Evolutionary conservation across 768 basidiomycete species (phyloP).

Genomic region (Postia placenta): DNA sequence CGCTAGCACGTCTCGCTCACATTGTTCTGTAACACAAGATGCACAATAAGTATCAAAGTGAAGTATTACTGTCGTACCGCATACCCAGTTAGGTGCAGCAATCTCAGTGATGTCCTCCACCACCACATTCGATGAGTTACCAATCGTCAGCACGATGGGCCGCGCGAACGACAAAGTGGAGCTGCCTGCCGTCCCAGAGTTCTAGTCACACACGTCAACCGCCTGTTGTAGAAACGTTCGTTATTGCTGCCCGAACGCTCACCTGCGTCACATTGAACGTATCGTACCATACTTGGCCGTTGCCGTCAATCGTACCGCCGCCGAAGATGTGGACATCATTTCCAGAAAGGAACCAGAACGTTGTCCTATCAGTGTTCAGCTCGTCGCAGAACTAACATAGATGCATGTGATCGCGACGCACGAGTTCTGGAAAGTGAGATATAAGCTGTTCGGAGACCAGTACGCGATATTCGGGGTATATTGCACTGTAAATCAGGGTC

Average conservation of each 20-base stretch:
- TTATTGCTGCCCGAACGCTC: slow-evolving; percentile 18
- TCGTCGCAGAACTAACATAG: not conserved
- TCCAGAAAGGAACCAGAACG: slow-evolving; percentile 35
- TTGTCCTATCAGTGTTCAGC: slow-evolving; percentile 21
- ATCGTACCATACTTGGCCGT: slow-evolving; percentile 39
- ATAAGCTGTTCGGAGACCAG: slow-evolving; percentile 33
- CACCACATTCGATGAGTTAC: slow-evolving; percentile 35
- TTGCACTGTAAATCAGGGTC: slow-evolving; percentile 21
- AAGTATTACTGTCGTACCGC: slow-evolving; percentile 37
- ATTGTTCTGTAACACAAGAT: slow-evolving; percentile 31
- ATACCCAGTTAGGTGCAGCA: slow-evolving; percentile 37
- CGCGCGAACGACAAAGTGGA: slow-evolving; percentile 37
- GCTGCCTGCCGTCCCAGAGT: slow-evolving; percentile 34
- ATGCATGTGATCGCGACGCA: slow-evolving; percentile 10
- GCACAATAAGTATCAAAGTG: slow-evolving; percentile 32
- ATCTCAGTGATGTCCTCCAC: slow-evolving; percentile 33
- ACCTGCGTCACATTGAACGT: slow-evolving; percentile 21
- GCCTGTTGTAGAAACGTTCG: slow-evolving; percentile 23
- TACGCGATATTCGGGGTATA: slow-evolving; percentile 36
- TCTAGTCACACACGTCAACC: slow-evolving; percentile 34
- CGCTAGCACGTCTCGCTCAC: slow-evolving; percentile 15
- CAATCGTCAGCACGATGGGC: slow-evolving; percentile 38
- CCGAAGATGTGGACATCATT: slow-evolving; percentile 33
- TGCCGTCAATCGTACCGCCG: slow-evolving; percentile 41
- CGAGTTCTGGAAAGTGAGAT: slow-evolving; percentile 39